Evolutionary conservation across 805 yeast genomes (phyloP), one percentile per base, ranked within the genome.

Genomic region (Kodamaea kaohsiungensis): DNA sequence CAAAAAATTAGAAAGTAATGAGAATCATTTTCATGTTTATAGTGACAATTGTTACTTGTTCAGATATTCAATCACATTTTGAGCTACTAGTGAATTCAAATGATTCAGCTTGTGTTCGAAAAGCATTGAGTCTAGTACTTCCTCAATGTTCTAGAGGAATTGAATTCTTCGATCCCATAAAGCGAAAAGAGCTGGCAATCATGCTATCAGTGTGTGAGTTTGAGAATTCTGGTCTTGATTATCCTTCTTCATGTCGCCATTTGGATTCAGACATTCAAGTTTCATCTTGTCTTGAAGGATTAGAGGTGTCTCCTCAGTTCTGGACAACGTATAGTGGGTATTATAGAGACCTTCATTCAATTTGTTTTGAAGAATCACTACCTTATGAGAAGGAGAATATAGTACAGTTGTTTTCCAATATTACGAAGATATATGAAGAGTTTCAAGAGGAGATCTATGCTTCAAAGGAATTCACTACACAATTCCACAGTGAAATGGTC

Each of bases 301-400:
- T 82, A 40, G 81, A 81, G 52, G 60, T 60, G 18, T 68, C 73
- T 2, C 73, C 83, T 0, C 88, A 86, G 59, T 83, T 86, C 79
- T 87, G 93, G 93, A 86, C 91, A 0, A 83, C 87, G 0, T 87
- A 80, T 62, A 85, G 85, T 57, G 90, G 90, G 0, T 81, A 86
- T 61, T 86, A 81, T 64, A 75, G 84, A 46, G 76, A 80, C 33
- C 69, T 86, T 2, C 72, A 81, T 1, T 72, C 75, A 1, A 69
- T 85, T 0, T 87, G 91, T 60, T 67, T 69, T 56, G 84, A 81
- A 53, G 78, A 80, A 47, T 71, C 82, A 0, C 57, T 79, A 1
- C 85, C 86, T 0, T 80, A 64, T 59, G 82, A 81, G 54, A 82
- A 81, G 58, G 81, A 80, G 35, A 82, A 79, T 52, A 72, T 83